Base-by-base conservation (phyloP, 2,329 filamentous ascomycete species). In the Pseudocercospora cruenta region DNA sequence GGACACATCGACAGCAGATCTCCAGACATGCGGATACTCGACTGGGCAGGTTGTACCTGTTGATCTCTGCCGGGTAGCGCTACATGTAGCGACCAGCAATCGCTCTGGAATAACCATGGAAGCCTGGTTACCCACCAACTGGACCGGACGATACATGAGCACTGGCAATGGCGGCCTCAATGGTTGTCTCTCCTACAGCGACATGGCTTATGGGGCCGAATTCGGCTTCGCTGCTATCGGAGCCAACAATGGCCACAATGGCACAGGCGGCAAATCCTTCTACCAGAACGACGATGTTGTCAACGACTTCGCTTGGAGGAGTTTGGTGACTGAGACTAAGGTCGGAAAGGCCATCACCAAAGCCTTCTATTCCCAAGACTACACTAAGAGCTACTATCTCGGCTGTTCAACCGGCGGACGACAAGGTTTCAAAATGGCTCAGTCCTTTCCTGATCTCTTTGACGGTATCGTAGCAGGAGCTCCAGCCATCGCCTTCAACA, bases 351-450 rank as follows among this genome's bases (percentile, higher is more conserved):
- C 71, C 19, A 59, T 78, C 36, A 71, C 73, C 12, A 67, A 74
- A 19, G 66, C 63, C 3, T 82, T 78, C 71, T 82, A 82, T 39
- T 70, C 70, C 5, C 66, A 77, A 57, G 68, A 74, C 4, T 77
- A 79, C 65, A 72, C 75, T 3, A 84, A 85, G 65, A 78, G 77
- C 31, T 83, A 83, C 71, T 84, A 80, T 63, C 64, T 81, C 2
- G 81, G 81, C 28, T 83, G 82, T 67, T 82, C 80, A 0, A 80
- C 79, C 4, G 82, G 82, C 39, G 82, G 82, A 10, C 75, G 80
- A 6, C 80, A 83, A 68, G 82, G 81, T 6, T 77, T 82, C 68
- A 82, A 82, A 62, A 78, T 79, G 9, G 75, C 78, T 9, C 78
- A 83, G 62, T 75, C 78, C 24, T 83, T 78, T 64, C 82, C 81